phyloP scores from a whole-genome alignment of 208 protist genomes.

The Trypanosomatidae sp. region DNA sequence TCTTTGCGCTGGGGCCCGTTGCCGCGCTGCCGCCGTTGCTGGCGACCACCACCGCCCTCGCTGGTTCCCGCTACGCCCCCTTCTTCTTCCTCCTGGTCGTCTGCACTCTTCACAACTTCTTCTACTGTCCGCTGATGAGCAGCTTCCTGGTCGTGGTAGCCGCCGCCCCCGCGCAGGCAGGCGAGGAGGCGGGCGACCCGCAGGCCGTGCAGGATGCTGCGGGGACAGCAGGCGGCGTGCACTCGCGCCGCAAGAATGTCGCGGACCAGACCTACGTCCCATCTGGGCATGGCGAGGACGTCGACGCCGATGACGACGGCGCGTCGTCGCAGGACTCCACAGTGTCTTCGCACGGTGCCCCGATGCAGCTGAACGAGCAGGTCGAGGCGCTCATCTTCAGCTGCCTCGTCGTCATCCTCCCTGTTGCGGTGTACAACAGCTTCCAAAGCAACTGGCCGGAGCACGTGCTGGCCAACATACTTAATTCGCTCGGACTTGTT shows the following conservation, averaged over 20 bases:
- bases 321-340: constrained; percentile 15
- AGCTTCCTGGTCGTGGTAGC: constrained; percentile 63
- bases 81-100: constrained; percentile 59
- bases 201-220: not conserved
- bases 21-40: constrained; percentile 67
- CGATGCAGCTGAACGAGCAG: constrained; percentile 61
- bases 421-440: constrained; percentile 58
- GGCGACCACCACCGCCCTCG: constrained; percentile 57
- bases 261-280: not conserved
- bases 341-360: constrained; percentile 6
- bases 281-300: not conserved
- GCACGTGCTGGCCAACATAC: constrained; percentile 41
- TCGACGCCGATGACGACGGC: constrained; percentile 16
- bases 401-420: constrained; percentile 57
- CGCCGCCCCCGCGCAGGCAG: not conserved
- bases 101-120: constrained; percentile 67
- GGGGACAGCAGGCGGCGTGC: constrained; percentile 1
- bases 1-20: constrained; percentile 63
- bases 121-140: constrained; percentile 75
- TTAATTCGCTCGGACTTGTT: constrained; percentile 69
- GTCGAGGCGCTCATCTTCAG: constrained; percentile 72
- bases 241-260: constrained; percentile 1
- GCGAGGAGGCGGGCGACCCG: not conserved
- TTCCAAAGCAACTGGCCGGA: constrained; percentile 74
- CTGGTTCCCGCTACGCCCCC: constrained; percentile 69